Percentiles rank a stretch among this genome's conserved stretches.
These are phyloP conservation scores for Claviceps sp. DNA, from an alignment of 2,329 filamentous ascomycete genomes.

Conservation along the genomic window DNA sequence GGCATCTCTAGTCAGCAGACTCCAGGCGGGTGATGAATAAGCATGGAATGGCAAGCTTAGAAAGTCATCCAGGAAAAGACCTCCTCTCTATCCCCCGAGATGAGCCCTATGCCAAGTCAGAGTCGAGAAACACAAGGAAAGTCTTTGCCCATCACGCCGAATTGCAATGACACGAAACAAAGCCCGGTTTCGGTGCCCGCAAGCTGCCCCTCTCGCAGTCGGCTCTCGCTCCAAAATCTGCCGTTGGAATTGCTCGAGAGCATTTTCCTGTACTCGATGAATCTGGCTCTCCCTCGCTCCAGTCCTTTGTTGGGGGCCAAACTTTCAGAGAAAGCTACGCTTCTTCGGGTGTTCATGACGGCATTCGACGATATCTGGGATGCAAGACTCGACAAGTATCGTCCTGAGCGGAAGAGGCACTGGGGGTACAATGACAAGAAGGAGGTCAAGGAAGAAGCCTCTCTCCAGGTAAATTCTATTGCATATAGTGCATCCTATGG, in stretches of 20 bases:
- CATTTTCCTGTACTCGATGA: slow-evolving; percentile 34
- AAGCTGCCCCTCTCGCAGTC: slow-evolving; percentile 4
- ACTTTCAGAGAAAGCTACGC: slow-evolving; percentile 28
- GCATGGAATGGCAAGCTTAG: no score
- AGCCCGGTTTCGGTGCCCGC: background rate
- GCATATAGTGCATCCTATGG: background rate
- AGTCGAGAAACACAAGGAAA: slow-evolving; percentile 31
- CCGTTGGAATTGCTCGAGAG: slow-evolving; percentile 40
- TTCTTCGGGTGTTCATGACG: slow-evolving; percentile 23
- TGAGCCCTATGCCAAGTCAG: slow-evolving; percentile 36
- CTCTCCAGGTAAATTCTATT: slow-evolving; percentile 28
- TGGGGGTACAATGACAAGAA: background rate
- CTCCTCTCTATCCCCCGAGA: slow-evolving; percentile 10
- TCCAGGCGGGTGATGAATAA: no score
- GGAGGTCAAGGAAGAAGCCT: slow-evolving; percentile 21
- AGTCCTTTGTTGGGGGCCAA: slow-evolving; percentile 30
- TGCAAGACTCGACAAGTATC: slow-evolving; percentile 7
- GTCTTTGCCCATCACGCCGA: slow-evolving; percentile 2
- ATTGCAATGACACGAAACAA: slow-evolving; percentile 15
- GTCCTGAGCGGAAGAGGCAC: slow-evolving; percentile 4
- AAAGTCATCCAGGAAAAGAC: background rate
- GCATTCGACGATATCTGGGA: slow-evolving; percentile 26
- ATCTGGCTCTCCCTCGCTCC: slow-evolving; percentile 12
- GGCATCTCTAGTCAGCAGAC: no score
- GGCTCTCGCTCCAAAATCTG: slow-evolving; percentile 21